Evolutionary conservation across 202 grass and related monocot species (phyloP), one percentile per base, ranked within the genome.

Genomic region (Carex arenaria): DNA sequence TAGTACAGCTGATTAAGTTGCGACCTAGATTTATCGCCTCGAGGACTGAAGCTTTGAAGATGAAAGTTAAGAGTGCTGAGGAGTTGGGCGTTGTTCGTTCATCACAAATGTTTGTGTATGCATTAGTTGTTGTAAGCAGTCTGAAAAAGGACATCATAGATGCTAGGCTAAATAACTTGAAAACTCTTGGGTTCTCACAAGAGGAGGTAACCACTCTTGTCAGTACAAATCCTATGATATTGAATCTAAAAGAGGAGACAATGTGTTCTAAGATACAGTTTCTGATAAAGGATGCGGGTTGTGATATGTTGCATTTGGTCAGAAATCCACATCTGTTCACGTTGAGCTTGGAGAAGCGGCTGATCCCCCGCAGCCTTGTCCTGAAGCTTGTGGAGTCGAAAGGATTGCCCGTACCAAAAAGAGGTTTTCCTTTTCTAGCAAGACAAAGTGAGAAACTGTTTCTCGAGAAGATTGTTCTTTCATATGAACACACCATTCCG

Each of bases 191-290:
- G 1, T 79, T 84, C 55, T 85, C 86, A 0, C 51, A 88, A 22
- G 52, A 23, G 0, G 81, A 90, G 5, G n/a, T 90, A 15, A 15
- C 3, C 8, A 13, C 23, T 15, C 71, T 75, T 4, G 22, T 93
- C 62, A 67, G 34, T 42, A 87, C 26, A 17, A 0, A 14, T 10
- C 88, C 91, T 2, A 22, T 0, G 6, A 1, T 88, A 18, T 23
- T 90, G 52, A 42, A 0, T 28, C 0, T 71, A 7, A 79, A 63
- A 17, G 15, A 80, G 64, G 40, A 63, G 31, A 56, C 0, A 2
- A 57, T 86, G 62, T 36, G 13, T 7, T 67, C 31, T 47, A 86
- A 86, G 43, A 61, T 86, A 23, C 26, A 86, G 49, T 86, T 86
- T 72, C 67, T 61, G n/a, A 28, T 72, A 17, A 61, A 80, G 62